Evolutionary conservation across 768 basidiomycete species (phyloP), one percentile per base, ranked within the genome.

Genomic region (Dioszegia hungarica): DNA sequence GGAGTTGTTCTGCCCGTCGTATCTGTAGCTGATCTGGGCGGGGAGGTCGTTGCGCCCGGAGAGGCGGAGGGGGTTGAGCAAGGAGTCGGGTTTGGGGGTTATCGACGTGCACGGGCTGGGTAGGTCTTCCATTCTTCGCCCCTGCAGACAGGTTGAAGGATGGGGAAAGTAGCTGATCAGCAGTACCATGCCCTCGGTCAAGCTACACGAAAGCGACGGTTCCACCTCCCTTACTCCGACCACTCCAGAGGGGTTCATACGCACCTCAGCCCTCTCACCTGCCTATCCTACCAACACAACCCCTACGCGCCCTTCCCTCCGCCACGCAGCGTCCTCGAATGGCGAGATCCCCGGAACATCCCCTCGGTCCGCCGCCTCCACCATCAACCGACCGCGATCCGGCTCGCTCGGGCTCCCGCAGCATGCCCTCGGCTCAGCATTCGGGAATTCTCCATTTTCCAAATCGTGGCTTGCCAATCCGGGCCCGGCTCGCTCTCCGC

Each of bases 91-190:
- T 48, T 29, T 50, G 48, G 53, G 54, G 88, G 89, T 60, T 94
- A 91, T 76, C 85, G 90, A 79, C 85, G 92, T 81, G 90, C 91
- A 72, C 86, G 92, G 85, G 94, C 93, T 65, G 94, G 92, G 77
- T 76, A 46, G 64, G 75, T 70, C 34, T 20, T 8, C 33, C 38
- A 22, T 47, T 19, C 2, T 55, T 20, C 10, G 15, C 3, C 10
- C n/a, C n/a, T n/a, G n/a, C n/a, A n/a, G n/a, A n/a, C n/a, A n/a
- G n/a, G n/a, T n/a, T n/a, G n/a, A n/a, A n/a, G n/a, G n/a, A n/a
- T n/a, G n/a, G n/a, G 24, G 20, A 17, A 27, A 5, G 17, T 20
- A 34, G 40, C 15, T 54, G 25, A 29, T 19, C 19, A 39, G 17
- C 61, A 76, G 75, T 56, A 97, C 93, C 81, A 84, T 97, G 72